Evolutionary conservation across 768 basidiomycete species (phyloP).

Genomic region (Lactarius hengduanensis): DNA sequence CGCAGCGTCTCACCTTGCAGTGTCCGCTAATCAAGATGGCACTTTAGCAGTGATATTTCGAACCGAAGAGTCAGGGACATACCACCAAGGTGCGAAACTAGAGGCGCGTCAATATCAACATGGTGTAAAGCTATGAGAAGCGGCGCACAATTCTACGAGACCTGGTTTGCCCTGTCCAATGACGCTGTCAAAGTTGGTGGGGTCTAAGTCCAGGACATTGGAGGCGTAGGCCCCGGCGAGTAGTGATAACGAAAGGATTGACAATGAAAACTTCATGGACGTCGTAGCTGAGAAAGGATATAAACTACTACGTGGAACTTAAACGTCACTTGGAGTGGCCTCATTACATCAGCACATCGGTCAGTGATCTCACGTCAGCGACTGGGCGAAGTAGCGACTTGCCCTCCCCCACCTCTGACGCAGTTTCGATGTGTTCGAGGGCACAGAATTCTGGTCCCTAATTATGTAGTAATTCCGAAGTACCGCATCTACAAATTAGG

Average conservation of each 20-base stretch:
- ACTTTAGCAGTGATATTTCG: background rate
- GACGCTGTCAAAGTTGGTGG: slow-evolving; percentile 70
- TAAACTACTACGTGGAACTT: slow-evolving; percentile 19
- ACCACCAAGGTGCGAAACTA: slow-evolving; percentile 92
- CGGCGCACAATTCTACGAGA: slow-evolving; percentile 85
- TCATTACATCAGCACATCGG: slow-evolving; percentile 12
- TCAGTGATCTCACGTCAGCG: slow-evolving; percentile 14
- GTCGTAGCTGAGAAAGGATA: slow-evolving; percentile 28
- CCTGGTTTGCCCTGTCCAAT: slow-evolving; percentile 81
- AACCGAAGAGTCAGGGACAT: slow-evolving; percentile 33
- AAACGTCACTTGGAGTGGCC: background rate
- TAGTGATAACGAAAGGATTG: slow-evolving; percentile 55
- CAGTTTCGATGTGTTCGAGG: too few species aligned
- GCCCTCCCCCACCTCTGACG: too few species aligned
- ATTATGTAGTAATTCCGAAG: too few species aligned
- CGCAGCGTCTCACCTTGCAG: slow-evolving; percentile 61
- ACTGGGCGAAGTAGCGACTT: background rate
- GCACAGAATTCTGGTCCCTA: too few species aligned
- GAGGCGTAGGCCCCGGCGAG: slow-evolving; percentile 62
- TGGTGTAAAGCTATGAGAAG: background rate
- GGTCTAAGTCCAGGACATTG: slow-evolving; percentile 78
- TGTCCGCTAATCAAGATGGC: slow-evolving; percentile 55
- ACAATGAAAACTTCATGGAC: slow-evolving; percentile 57
- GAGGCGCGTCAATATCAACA: background rate
- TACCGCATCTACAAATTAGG: too few species aligned